Conservation (phyloP, 257 asterid genomes). For the Craterostigma plantagineum region DNA sequence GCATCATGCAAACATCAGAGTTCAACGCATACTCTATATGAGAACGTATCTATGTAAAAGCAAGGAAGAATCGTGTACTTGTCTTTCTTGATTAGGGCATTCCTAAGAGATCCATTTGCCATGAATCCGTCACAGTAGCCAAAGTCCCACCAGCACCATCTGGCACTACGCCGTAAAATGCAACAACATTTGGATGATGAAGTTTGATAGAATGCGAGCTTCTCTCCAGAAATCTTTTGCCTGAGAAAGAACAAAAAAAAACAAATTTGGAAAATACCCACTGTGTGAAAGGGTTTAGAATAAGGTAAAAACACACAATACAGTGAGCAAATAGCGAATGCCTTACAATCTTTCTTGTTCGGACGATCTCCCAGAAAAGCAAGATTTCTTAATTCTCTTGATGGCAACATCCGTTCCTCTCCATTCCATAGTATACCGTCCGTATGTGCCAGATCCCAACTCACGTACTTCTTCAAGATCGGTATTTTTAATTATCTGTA, state of each 20-base stretch:
- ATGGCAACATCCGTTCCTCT: constrained; percentile 76
- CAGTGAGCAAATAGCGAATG: constrained; percentile 2
- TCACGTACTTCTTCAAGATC: constrained; percentile 70
- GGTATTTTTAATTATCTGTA: constrained; percentile 53
- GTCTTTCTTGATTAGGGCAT: constrained; percentile 37
- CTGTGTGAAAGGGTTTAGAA: neutral
- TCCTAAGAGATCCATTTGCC: constrained; percentile 65
- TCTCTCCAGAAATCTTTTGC: constrained; percentile 65
- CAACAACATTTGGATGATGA: constrained; percentile 70
- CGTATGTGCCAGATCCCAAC: constrained; percentile 72
- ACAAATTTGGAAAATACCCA: neutral
- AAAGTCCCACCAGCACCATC: constrained; percentile 68
- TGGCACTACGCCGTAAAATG: constrained; percentile 77
- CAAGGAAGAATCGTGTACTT: constrained; percentile 20
- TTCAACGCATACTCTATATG: constrained; percentile 9
- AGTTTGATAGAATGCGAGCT: constrained; percentile 51
- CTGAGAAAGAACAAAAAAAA: constrained; percentile 17
- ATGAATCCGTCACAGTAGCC: constrained; percentile 68
- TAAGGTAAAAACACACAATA: neutral
- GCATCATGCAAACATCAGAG: constrained; percentile 15
- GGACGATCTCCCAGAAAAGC: constrained; percentile 51
- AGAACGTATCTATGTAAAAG: constrained; percentile 7
- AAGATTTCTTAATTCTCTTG: constrained; percentile 44
- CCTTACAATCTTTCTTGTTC: constrained; percentile 58
- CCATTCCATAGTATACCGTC: constrained; percentile 81